A percentile compares a stretch with the other conserved stretches of the same genome.
phyloP scores from a whole-genome alignment of 2,329 filamentous ascomycete genomes.

The Diplodia seriata region DNA sequence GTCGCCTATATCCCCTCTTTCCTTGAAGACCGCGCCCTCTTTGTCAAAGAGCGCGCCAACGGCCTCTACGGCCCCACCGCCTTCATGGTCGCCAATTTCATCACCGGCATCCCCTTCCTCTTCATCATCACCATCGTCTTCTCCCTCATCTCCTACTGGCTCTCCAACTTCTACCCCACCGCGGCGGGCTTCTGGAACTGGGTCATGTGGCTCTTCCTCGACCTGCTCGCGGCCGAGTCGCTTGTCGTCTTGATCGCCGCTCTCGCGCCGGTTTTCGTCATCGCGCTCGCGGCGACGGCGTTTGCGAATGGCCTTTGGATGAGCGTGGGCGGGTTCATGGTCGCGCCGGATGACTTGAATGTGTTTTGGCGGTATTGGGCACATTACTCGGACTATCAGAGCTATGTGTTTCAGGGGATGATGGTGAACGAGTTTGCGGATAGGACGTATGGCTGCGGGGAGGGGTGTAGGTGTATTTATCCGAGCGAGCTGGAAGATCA shows the following conservation, averaged over 20 bases:
- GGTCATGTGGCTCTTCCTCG: constrained; percentile 85
- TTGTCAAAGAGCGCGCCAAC: constrained; percentile 79
- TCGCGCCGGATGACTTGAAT: constrained; percentile 74
- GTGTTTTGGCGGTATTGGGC: constrained; percentile 87
- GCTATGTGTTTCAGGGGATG: constrained; percentile 89
- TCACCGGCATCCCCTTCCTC: constrained; percentile 81
- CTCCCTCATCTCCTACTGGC: constrained; percentile 78
- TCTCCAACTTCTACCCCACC: constrained; percentile 74
- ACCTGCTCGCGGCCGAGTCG: constrained; percentile 81
- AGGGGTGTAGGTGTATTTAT: constrained; percentile 74
- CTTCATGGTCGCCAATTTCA: constrained; percentile 79
- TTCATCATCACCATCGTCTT: constrained; percentile 80
- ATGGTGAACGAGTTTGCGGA: constrained; percentile 85
- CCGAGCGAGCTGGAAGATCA: constrained; percentile 65
- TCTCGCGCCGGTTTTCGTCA: constrained; percentile 79
- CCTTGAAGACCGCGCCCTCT: constrained; percentile 77
- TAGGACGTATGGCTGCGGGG: constrained; percentile 68
- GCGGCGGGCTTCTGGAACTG: constrained; percentile 75
- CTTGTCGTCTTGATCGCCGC: constrained; percentile 78
- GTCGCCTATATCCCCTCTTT: constrained; percentile 85
- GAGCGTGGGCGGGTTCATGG: constrained; percentile 83
- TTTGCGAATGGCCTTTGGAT: constrained; percentile 93
- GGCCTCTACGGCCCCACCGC: constrained; percentile 77
- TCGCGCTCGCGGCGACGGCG: constrained; percentile 77
- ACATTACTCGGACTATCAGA: constrained; percentile 87